Conservation (phyloP, 331 rosid genomes). For the Spiraea crenata region DNA sequence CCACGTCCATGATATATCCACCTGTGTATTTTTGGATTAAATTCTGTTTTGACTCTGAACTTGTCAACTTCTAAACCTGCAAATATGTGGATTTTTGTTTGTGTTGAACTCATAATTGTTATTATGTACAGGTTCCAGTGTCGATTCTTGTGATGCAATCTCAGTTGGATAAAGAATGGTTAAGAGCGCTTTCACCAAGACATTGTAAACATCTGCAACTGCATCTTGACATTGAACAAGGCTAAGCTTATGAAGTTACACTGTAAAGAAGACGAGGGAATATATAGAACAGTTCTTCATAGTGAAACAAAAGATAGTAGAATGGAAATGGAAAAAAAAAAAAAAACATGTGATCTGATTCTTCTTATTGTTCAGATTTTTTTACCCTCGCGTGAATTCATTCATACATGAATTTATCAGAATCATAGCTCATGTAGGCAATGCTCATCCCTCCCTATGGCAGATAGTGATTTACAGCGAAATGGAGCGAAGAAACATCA, state of each 20-base stretch:
- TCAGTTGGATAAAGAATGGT: conserved; percentile 35
- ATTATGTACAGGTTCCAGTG: conserved; percentile 38
- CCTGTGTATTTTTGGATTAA: conserved; percentile 22
- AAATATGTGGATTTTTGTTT: conserved; percentile 12
- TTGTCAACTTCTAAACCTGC: conserved; percentile 21
- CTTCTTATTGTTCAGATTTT: conserved; percentile 52
- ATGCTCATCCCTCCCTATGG: conserved; percentile 10
- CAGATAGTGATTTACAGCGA: not conserved
- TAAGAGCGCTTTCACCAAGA: conserved; percentile 32
- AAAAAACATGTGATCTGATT: conserved; percentile 28
- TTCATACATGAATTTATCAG: conserved; percentile 33
- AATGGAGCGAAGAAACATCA: not conserved
- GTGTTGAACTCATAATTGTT: conserved; percentile 13
- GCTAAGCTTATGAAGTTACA: conserved; percentile 42
- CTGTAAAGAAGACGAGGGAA: conserved; percentile 43
- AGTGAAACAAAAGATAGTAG: conserved; percentile 28
- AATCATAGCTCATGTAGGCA: conserved; percentile 22
- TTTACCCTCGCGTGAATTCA: conserved; percentile 43
- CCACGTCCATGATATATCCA: not conserved
- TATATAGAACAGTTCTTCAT: conserved; percentile 41
- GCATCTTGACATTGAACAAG: conserved; percentile 35
- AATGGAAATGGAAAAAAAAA: conserved; percentile 24
- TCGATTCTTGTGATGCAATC: conserved; percentile 34
- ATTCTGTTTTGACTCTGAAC: conserved; percentile 17
- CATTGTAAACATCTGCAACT: conserved; percentile 38